Percentiles rank a stretch among this genome's conserved stretches.
Conservation (phyloP, 768 basidiomycete species). For the Mycena epipterygia region DNA sequence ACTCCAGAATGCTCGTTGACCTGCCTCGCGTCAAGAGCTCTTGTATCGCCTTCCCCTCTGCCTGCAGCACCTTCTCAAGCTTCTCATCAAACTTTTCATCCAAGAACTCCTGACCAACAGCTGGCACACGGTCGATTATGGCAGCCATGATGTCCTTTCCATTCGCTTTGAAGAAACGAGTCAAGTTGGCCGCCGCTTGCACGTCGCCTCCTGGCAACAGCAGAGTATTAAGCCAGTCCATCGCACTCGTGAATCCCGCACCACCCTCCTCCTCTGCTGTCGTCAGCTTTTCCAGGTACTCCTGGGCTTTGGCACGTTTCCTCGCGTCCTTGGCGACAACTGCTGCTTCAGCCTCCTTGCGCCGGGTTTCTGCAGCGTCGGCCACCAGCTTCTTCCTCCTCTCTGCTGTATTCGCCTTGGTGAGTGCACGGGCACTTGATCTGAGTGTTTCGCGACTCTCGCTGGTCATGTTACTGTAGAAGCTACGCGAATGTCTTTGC, state of each 20-base stretch:
- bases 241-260: not conserved
- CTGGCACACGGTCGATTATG: constrained; percentile 6
- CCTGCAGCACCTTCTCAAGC: constrained; percentile 3
- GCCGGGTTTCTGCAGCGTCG: not conserved
- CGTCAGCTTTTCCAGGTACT: not conserved
- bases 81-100: not conserved
- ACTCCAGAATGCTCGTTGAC: not conserved
- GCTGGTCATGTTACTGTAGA: not conserved
- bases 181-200: not conserved
- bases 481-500: not conserved
- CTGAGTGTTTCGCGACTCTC: not conserved
- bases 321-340: not conserved
- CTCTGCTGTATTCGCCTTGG: not conserved
- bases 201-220: not conserved
- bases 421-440: not conserved
- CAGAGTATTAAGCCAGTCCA: not conserved
- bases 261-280: constrained; percentile 3
- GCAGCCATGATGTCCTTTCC: not conserved
- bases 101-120: constrained; percentile 7
- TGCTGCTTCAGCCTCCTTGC: not conserved
- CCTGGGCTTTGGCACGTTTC: not conserved
- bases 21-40: not conserved
- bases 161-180: not conserved
- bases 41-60: constrained; percentile 26
- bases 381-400: not conserved